Evolutionary conservation across 164 flowering plant species (phyloP).

Genomic region (Stephania yunnanensis): DNA sequence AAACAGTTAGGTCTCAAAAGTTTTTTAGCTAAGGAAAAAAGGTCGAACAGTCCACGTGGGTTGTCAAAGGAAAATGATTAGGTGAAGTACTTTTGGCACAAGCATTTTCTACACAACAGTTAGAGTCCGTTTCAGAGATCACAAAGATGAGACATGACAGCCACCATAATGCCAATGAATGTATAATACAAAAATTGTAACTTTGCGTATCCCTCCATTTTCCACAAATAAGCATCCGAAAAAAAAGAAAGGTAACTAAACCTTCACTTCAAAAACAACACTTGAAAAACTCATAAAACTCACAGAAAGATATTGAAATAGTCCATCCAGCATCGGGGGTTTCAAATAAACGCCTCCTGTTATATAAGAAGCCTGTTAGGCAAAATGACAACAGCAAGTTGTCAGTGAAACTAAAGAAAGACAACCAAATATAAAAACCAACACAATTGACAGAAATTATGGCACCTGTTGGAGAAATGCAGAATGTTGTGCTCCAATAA

Average conservation of each 20-base stretch:
- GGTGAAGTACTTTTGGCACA: too few relatives aligned
- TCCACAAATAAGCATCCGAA: background rate
- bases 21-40: background rate
- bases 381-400: constrained; percentile 13
- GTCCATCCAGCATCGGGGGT: constrained; percentile 75
- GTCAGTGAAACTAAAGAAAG: constrained; percentile 4
- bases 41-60: background rate
- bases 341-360: constrained; percentile 92
- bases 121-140: too few relatives aligned
- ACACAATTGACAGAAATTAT: background rate
- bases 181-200: too few relatives aligned
- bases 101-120: too few relatives aligned
- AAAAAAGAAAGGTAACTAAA: background rate
- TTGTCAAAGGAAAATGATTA: too few relatives aligned
- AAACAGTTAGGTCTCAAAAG: background rate
- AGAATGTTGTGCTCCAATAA: constrained; percentile 76
- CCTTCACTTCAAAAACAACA: background rate
- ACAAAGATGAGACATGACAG: too few relatives aligned
- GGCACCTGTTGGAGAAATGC: constrained; percentile 95
- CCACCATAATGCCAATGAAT: too few relatives aligned
- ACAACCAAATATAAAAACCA: background rate
- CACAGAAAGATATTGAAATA: constrained; percentile 85
- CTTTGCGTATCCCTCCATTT: too few relatives aligned
- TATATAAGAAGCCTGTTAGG: constrained; percentile 82
- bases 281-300: constrained; percentile 10